Evolutionary conservation across 2,329 filamentous ascomycete genomes (phyloP), one percentile per base, ranked within the genome.

Genomic region (Beauveria australis): DNA sequence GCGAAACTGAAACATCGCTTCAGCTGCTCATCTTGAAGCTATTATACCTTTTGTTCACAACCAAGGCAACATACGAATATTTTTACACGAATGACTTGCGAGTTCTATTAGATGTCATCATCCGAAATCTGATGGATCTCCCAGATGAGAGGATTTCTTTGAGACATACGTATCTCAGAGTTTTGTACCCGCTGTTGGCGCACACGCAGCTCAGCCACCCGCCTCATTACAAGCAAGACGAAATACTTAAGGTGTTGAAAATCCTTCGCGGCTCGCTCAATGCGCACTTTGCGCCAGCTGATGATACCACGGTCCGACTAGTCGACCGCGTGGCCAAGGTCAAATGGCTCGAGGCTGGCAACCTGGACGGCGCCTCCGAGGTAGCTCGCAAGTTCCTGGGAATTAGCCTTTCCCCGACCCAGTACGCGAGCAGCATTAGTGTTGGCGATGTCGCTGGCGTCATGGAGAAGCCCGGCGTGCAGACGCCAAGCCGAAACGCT

Each of bases 31-130:
- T 97, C 62, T 81, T 99, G 47, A 99, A 99, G 75, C 84, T 97
- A 5, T 80, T 99, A 30, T 99, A 97, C 74, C 84, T 99, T 41
- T 82, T 99, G 10, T 99, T 99, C 75, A 96, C 92, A 5, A 97
- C 91, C 10, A 86, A 86, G 61, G 84, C 89, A 18, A 99, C 94
- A 0, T 91, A 94, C 72, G 94, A 99, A 75, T 99, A 97, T 74
- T 99, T 99, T 71, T 99, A 97, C 74, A 97, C 92, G 30, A 99
- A 99, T 71, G 94, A 99, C 70, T 80, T 99, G 33, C 89, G 91
- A 62, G 94, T 99, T 5, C 83, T 99, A 18, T 81, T 97, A 52
- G 94, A 99, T 70, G 94, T 99, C 65, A 92, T 99, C 62, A 91
- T 99, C 63, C 89, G 94, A 48, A 99, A 99, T 69, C 80, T 99